Base-by-base conservation (phyloP, 257 asterid genomes). In the Galeopsis tetrahit region DNA sequence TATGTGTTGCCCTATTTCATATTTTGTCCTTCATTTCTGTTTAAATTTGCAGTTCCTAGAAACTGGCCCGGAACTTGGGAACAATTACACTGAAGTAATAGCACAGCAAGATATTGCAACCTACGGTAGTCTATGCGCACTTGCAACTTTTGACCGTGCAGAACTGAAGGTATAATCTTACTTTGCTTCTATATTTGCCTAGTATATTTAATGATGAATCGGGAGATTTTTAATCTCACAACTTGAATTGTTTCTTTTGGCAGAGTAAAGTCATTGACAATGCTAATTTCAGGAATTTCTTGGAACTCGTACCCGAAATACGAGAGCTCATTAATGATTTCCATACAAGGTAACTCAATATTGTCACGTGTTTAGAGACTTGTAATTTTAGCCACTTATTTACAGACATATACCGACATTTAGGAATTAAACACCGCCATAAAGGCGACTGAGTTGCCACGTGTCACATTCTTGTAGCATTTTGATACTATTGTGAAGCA, bases 191-290 rank as follows among this genome's bases (percentile, higher is more conserved):
- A 55, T 66, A 55, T 38, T 57, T 46, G 53, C 69, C 1, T 7
- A 5, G 33, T 4, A n/a, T 32, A 15, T 51, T 43, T 17, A 21
- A 6, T 44, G 63, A 70, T 58, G 49, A 49, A 15, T 35, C 70
- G 31, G 17, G 21, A 31, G 59, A 67, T 68, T 60, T 56, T 76
- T 10, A 49, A 46, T 60, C 72, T 68, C 58, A 64, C 58, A 7
- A 5, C 46, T 35, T 61, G 58, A 46, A 35, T 57, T 64, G 5
- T 75, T 76, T 69, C 35, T 5, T 58, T 77, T 59, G 63, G 75
- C 93, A 95, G 99, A 88, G 91, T 90, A 95, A 95, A 90, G 99
- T 95, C 75, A 90, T 92, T 34, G 99, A 92, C 85, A 95, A 95
- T 73, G 59, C 78, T 42, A 90, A 87, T 82, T 95, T 95, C 85